Evolutionary conservation across 306 rosid genomes (phyloP).

Genomic region (Betula pendula): DNA sequence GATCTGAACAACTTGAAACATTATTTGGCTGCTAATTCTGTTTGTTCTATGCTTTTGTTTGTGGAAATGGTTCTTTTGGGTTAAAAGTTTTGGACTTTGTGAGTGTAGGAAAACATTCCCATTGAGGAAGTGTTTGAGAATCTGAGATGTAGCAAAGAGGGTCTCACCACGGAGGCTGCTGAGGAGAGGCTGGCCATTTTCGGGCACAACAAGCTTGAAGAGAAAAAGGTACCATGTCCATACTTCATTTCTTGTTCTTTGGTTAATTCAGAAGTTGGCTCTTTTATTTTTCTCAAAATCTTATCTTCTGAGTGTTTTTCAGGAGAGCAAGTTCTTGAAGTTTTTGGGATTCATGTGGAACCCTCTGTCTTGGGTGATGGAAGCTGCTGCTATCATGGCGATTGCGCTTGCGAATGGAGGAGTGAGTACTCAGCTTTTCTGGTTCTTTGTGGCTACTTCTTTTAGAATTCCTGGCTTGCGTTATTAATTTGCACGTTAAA

Average conservation of each 20-base stretch:
- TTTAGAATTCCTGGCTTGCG: constrained; percentile 4
- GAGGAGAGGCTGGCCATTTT: constrained; percentile 81
- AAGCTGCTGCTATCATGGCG: constrained; percentile 99
- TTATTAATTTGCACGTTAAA: constrained; percentile 18
- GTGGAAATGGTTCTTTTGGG: constrained; percentile 12
- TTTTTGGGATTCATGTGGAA: constrained; percentile 99
- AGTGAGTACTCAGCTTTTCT: constrained; percentile 44
- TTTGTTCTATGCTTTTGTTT: constrained; percentile 15
- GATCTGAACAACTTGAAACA: constrained; percentile 52
- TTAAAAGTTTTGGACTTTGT: constrained; percentile 9
- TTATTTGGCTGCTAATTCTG: constrained; percentile 15
- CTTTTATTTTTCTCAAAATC: constrained; percentile 14
- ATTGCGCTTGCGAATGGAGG: constrained; percentile 99
- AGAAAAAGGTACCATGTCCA: constrained; percentile 55
- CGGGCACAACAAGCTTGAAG: constrained; percentile 97
- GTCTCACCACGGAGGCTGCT: constrained; percentile 82
- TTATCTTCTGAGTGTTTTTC: constrained; percentile 36
- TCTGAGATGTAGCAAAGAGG: constrained; percentile 95
- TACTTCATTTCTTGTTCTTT: neutral
- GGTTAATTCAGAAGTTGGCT: constrained; percentile 1
- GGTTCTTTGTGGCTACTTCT: constrained; percentile 13
- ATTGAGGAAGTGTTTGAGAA: constrained; percentile 94
- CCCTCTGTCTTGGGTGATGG: constrained; percentile 99
- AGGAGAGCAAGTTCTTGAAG: constrained; percentile 91
- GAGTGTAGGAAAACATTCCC: constrained; percentile 92